phyloP scores from a whole-genome alignment of 495 filamentous ascomycete species.

The Parathielavia appendiculata region DNA sequence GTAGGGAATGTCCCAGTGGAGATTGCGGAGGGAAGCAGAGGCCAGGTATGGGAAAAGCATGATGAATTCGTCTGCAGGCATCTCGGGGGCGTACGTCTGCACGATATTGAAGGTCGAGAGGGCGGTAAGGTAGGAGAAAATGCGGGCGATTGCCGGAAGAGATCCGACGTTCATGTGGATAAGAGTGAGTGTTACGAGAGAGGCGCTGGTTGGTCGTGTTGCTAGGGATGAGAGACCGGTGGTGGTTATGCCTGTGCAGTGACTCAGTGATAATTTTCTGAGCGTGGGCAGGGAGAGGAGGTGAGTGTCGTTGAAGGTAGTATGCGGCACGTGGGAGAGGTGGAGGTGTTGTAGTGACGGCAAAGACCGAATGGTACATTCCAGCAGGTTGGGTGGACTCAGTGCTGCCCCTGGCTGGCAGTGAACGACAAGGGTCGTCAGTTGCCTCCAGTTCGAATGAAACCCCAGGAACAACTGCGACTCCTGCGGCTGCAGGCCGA shows the following conservation, averaged over 20 bases:
- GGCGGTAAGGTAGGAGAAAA: conserved; percentile 60
- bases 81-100: conserved; percentile 57
- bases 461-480: conserved; percentile 64
- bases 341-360: conserved; percentile 68
- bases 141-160: conserved; percentile 64
- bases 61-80: conserved; percentile 56
- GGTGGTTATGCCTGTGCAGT: conserved; percentile 71
- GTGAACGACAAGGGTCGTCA: conserved; percentile 73
- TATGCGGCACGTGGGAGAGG: conserved; percentile 65
- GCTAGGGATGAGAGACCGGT: conserved; percentile 69
- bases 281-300: conserved; percentile 67
- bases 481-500: conserved; percentile 55
- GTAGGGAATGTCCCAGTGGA: conserved; percentile 78
- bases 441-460: conserved; percentile 63
- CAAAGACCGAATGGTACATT: conserved; percentile 56
- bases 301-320: conserved; percentile 66
- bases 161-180: conserved; percentile 63
- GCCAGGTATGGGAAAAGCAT: conserved; percentile 65
- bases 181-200: conserved; percentile 57
- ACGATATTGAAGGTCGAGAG: conserved; percentile 66
- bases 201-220: conserved; percentile 50
- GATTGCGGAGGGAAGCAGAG: conserved; percentile 56
- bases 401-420: conserved; percentile 58
- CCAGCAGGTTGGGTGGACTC: conserved; percentile 62
- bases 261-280: conserved; percentile 67